These are phyloP conservation scores for Rhizopogon salebrosus DNA, from an alignment of 768 basidiomycete species.

Conservation along the genomic window DNA sequence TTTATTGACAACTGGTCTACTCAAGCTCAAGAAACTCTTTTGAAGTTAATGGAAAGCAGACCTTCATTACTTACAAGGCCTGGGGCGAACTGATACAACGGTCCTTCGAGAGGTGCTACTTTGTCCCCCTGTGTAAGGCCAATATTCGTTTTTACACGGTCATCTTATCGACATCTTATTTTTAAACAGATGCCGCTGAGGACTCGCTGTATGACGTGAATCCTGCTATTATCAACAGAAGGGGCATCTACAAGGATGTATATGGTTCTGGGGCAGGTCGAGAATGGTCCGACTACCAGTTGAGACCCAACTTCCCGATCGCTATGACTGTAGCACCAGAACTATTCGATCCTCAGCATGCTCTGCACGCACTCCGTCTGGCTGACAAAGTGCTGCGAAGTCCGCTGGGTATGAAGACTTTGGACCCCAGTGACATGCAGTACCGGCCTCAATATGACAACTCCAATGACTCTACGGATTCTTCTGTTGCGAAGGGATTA, in stretches of 20 bases:
- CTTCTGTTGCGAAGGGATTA: slow-evolving; percentile 82
- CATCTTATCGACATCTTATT: not conserved
- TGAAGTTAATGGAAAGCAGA: slow-evolving; percentile 64
- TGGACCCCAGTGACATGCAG: slow-evolving; percentile 83
- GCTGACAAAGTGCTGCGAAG: slow-evolving; percentile 78
- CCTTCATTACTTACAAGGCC: slow-evolving; percentile 79
- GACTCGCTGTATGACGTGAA: slow-evolving; percentile 71
- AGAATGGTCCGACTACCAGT: slow-evolving; percentile 97
- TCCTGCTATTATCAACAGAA: slow-evolving; percentile 68
- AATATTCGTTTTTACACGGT: not conserved
- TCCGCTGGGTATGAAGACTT: slow-evolving; percentile 94
- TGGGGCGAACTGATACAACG: slow-evolving; percentile 82
- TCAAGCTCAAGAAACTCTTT: slow-evolving; percentile 7
- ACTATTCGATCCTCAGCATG: slow-evolving; percentile 78
- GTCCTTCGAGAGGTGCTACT: slow-evolving; percentile 89
- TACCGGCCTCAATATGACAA: slow-evolving; percentile 94
- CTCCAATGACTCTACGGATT: slow-evolving; percentile 83
- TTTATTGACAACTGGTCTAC: not conserved
- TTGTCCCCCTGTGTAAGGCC: slow-evolving; percentile 70
- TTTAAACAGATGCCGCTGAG: slow-evolving; percentile 53
- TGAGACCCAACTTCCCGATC: slow-evolving; percentile 89
- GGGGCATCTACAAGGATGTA: slow-evolving; percentile 99
- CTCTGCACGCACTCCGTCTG: slow-evolving; percentile 72
- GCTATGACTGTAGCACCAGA: slow-evolving; percentile 98
- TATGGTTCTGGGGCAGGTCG: slow-evolving; percentile 82